Percentiles rank a stretch among this genome's conserved stretches.
These are phyloP conservation scores for Chalciporus sp. DNA, from an alignment of 1,284 basidiomycete genomes.

Conservation along the genomic window DNA sequence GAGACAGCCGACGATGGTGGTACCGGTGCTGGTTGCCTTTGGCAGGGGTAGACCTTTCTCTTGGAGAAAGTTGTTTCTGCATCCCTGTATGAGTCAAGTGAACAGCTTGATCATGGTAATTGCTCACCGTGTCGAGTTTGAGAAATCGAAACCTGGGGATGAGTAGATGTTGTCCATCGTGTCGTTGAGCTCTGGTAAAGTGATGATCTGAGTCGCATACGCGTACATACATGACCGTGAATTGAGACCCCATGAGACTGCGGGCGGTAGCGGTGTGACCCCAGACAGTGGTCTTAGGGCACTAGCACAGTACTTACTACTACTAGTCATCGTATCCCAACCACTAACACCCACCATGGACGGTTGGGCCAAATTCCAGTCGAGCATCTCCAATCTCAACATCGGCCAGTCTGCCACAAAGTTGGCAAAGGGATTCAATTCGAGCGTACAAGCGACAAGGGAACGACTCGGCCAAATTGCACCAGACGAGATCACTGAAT, in stretches of 20 bases:
- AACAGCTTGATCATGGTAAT: neutral
- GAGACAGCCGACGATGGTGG: conserved; percentile 96
- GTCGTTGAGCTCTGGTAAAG: neutral
- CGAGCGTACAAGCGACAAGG: conserved; percentile 86
- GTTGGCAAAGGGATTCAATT: conserved; percentile 82
- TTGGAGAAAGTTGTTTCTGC: conserved; percentile 76
- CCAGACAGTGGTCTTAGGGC: conserved; percentile 14
- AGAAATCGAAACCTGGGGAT: conserved; percentile 71
- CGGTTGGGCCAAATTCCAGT: conserved; percentile 70
- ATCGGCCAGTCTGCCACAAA: conserved; percentile 70
- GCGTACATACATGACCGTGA: conserved; percentile 16
- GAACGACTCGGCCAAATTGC: conserved; percentile 90
- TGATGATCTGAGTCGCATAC: conserved; percentile 14
- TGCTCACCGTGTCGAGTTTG: conserved; percentile 55
- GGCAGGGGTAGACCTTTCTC: conserved; percentile 71
- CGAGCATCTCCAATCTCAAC: conserved; percentile 62
- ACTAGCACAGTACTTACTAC: neutral
- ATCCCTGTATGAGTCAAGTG: neutral
- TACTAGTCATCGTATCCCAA: neutral
- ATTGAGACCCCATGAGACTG: neutral
- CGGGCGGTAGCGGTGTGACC: conserved; percentile 19
- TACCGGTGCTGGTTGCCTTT: conserved; percentile 93
- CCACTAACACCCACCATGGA: conserved; percentile 55
- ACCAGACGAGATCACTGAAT: conserved; percentile 93
- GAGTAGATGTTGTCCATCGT: conserved; percentile 43